phyloP scores from a whole-genome alignment of 1,284 basidiomycete species.

The Xanthoconium separans region DNA sequence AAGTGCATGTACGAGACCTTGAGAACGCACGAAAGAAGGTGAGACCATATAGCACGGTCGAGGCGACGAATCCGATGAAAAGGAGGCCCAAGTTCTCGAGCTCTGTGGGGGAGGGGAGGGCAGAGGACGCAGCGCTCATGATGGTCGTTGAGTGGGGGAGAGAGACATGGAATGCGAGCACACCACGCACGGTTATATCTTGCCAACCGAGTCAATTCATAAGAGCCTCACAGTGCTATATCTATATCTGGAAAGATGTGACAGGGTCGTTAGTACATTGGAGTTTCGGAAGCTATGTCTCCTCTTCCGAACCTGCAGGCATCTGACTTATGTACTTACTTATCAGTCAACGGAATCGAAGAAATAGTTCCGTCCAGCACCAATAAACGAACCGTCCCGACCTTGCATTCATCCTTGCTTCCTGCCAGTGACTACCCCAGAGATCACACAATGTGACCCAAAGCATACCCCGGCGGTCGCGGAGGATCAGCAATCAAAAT shows the following conservation, averaged over 20 bases:
- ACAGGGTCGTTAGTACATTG: background rate
- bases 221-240: background rate
- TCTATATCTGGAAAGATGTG: conserved; percentile 8
- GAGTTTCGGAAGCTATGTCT: too few relatives aligned
- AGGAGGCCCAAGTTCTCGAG: conserved; percentile 36
- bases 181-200: conserved; percentile 12
- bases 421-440: too few relatives aligned
- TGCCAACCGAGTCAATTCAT: conserved; percentile 5
- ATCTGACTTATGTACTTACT: too few relatives aligned
- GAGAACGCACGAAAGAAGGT: conserved; percentile 42
- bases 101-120: conserved; percentile 20
- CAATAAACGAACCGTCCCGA: too few relatives aligned
- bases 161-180: conserved; percentile 8
- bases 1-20: background rate
- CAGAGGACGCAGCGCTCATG: conserved; percentile 10
- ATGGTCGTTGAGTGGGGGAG: conserved; percentile 12
- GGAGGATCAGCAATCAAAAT: too few relatives aligned
- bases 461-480: too few relatives aligned
- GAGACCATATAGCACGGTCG: conserved; percentile 40
- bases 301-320: too few relatives aligned
- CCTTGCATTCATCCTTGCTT: too few relatives aligned
- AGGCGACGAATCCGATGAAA: conserved; percentile 38
- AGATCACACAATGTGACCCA: too few relatives aligned
- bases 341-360: too few relatives aligned
- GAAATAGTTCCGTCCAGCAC: too few relatives aligned